Base-by-base conservation (phyloP, 306 rosid species). In the Malus asiatica region DNA sequence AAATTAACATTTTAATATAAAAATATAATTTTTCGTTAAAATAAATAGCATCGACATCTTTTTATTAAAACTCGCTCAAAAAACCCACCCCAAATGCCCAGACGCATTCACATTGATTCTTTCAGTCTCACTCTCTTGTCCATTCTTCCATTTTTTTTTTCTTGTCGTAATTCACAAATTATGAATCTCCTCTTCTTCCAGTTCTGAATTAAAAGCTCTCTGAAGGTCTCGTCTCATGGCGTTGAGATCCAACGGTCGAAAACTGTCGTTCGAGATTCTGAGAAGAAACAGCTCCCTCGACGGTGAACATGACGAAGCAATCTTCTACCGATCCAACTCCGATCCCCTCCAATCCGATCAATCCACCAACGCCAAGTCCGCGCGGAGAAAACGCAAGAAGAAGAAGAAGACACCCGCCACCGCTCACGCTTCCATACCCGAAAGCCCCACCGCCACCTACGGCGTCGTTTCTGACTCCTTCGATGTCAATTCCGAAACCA, bases 241-340 rank as follows among this genome's bases (percentile, higher is more conserved):
- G 85, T 73, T 76, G 82, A 85, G 91, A 88, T 83, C 89, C 74
- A 77, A 71, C 53, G 83, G 81, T 40, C 79, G 86, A 76, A 92
- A 87, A 25, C 83, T 90, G 23, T 90, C 97, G 30, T 95, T 90
- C 87, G 89, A 88, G 70, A 80, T 92, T 82, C 97, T 95, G 65
- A 67, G 90, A 66, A 48, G 59, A 20, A 76, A 46, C 74, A n/a
- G 61, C 66, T 76, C 70, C 40, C 8, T 16, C 44, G 90, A 86
- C 48, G 92, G 84, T 9, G 88, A 82, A 13, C 88, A 83, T 19
- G 83, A 68, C 11, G 27, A 79, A 10, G 44, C 82, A 42, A 59
- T 44, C 45, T 8, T 74, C 57, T 44, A 48, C 85, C 45, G 87
- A 83, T 79, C 84, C 79, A 61, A 69, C 64, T 48, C 83, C 9